Percentiles rank a stretch among this genome's conserved stretches.
Evolutionary conservation across 352 stramenopile genomes (phyloP).

Genomic region (Phytopythium delawarense): DNA sequence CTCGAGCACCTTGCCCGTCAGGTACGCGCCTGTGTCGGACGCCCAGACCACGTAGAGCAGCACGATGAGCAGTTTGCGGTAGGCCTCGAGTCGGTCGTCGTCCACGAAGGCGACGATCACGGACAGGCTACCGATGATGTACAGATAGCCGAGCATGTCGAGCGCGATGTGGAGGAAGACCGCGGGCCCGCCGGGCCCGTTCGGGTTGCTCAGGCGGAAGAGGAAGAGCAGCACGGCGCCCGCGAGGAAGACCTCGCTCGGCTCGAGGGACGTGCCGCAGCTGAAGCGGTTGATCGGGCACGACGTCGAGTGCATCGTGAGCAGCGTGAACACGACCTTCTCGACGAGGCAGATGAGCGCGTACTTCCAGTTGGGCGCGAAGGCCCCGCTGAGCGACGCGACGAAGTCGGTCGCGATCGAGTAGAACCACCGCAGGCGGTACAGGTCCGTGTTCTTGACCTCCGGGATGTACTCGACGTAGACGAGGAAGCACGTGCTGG

Average conservation of each 20-base stretch:
- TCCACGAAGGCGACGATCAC: conserved; percentile 65
- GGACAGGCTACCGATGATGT: conserved; percentile 63
- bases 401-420: conserved; percentile 57
- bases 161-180: conserved; percentile 47
- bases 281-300: conserved; percentile 71
- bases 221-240: conserved; percentile 55
- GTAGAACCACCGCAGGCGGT: conserved; percentile 53
- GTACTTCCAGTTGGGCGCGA: conserved; percentile 65
- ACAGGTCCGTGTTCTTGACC: conserved; percentile 48
- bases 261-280: conserved; percentile 44
- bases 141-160: conserved; percentile 63
- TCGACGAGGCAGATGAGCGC: conserved; percentile 61
- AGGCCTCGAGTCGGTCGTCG: conserved; percentile 26
- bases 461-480: conserved; percentile 40
- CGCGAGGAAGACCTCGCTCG: conserved; percentile 45
- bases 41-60: conserved; percentile 71
- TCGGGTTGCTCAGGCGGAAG: conserved; percentile 35
- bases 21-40: conserved; percentile 93
- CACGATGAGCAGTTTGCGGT: conserved; percentile 25
- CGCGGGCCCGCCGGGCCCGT: conserved; percentile 11
- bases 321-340: conserved; percentile 62
- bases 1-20: conserved; percentile 86
- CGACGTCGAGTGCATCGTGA: conserved; percentile 60
- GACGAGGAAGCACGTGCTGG: conserved; percentile 31
- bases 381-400: conserved; percentile 42